Evolutionary conservation across 164 flowering plant genomes (phyloP).

Genomic region (Paratinospora sagittata): DNA sequence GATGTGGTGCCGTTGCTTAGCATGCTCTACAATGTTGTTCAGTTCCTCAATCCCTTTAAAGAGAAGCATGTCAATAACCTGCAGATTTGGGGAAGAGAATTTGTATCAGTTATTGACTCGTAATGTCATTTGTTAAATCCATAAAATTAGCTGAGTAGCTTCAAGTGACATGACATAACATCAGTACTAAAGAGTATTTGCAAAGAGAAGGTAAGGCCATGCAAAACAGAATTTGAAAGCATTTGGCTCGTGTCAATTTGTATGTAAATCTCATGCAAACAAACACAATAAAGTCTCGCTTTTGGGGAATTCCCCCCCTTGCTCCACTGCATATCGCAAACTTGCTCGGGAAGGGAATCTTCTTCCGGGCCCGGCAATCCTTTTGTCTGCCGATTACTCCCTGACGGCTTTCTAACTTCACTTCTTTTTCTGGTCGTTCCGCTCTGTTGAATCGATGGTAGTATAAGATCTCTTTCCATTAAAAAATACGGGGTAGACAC

Average conservation of each 20-base stretch:
- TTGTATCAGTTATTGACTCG: background rate
- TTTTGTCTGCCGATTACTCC: too few relatives aligned
- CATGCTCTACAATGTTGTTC: slow-evolving; percentile 58
- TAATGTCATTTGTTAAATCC: background rate
- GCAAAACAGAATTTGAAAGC: too few relatives aligned
- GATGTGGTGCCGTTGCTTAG: slow-evolving; percentile 92
- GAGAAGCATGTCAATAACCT: slow-evolving; percentile 90
- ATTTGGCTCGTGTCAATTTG: background rate
- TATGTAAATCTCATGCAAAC: background rate
- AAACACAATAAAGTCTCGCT: too few relatives aligned
- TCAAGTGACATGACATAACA: background rate
- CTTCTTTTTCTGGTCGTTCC: background rate
- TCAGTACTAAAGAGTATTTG: background rate
- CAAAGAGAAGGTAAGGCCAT: too few relatives aligned
- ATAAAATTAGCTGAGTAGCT: background rate
- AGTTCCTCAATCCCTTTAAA: slow-evolving; percentile 87
- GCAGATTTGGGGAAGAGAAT: slow-evolving; percentile 18
- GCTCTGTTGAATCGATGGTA: background rate
- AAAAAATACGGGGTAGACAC: too few relatives aligned
- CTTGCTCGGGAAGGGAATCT: too few relatives aligned
- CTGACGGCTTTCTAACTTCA: background rate
- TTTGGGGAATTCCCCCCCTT: too few relatives aligned
- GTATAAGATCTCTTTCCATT: background rate
- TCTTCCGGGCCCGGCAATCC: too few relatives aligned
- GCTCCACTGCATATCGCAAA: too few relatives aligned